phyloP scores from a whole-genome alignment of 177 flowering plant species.

The Vitis hybrid region DNA sequence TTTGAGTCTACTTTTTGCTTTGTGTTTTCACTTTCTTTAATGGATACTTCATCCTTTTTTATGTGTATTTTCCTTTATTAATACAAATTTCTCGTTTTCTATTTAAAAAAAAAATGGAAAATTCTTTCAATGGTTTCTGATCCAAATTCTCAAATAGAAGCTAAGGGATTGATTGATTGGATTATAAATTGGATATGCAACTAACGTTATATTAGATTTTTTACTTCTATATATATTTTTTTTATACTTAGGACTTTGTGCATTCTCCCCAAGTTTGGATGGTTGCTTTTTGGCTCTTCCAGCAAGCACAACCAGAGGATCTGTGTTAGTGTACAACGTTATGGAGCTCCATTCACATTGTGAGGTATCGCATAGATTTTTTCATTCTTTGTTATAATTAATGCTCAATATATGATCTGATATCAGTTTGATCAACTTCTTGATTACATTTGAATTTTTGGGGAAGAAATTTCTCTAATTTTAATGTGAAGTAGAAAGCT shows the following conservation, averaged over 20 bases:
- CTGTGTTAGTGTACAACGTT: slow-evolving; percentile 79
- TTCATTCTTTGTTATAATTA: background rate
- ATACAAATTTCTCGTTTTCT: no score
- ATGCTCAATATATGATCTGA: background rate
- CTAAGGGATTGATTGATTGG: background rate
- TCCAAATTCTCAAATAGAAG: background rate
- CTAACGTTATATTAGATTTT: background rate
- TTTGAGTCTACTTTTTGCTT: no score
- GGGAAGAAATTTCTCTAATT: background rate
- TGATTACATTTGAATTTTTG: background rate
- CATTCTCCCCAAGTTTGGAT: slow-evolving; percentile 76
- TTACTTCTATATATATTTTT: background rate
- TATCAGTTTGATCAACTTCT: background rate
- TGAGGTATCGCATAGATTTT: slow-evolving; percentile 53
- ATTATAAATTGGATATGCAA: background rate
- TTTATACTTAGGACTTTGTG: slow-evolving; percentile 68
- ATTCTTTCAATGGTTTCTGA: background rate
- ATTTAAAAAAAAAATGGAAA: no score
- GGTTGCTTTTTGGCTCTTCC: slow-evolving; percentile 92
- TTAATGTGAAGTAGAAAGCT: background rate
- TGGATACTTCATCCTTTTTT: no score
- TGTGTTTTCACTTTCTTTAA: no score
- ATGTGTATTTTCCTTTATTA: no score
- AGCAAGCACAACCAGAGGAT: slow-evolving; percentile 75
- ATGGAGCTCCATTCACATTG: slow-evolving; percentile 80